These are phyloP conservation scores for Solanum pimpinellifolium DNA, from an alignment of 257 asterid genomes.

Conservation along the genomic window DNA sequence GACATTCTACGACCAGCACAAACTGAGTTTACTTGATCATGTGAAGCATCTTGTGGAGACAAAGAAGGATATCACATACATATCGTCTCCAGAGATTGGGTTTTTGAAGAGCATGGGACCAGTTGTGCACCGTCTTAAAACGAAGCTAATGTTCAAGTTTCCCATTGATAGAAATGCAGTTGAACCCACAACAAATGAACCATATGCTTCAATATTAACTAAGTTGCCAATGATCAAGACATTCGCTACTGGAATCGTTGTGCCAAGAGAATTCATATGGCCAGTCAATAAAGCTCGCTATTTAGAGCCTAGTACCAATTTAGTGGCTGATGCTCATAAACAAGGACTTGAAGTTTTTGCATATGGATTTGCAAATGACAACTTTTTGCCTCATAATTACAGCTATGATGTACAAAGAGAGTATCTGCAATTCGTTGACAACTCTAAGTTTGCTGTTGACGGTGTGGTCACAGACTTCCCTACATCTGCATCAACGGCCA, in stretches of 20 bases:
- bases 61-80: constrained; percentile 39
- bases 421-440: constrained; percentile 51
- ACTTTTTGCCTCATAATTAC: constrained; percentile 53
- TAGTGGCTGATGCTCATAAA: constrained; percentile 76
- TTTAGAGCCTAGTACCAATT: constrained; percentile 51
- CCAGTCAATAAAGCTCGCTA: constrained; percentile 30
- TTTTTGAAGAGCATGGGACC: constrained; percentile 56
- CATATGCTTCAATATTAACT: constrained; percentile 38
- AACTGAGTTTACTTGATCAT: constrained; percentile 27
- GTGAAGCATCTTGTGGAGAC: constrained; percentile 11
- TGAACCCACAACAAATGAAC: constrained; percentile 56
- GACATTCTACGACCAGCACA: constrained; percentile 57
- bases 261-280: constrained; percentile 81
- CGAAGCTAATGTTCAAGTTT: constrained; percentile 50
- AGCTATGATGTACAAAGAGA: constrained; percentile 80
- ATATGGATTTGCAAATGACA: constrained; percentile 73
- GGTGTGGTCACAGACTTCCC: constrained; percentile 78
- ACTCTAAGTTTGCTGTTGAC: constrained; percentile 68
- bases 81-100: constrained; percentile 89
- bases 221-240: constrained; percentile 49
- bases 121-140: constrained; percentile 20
- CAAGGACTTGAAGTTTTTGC: constrained; percentile 61
- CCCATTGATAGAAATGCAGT: constrained; percentile 11
- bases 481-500: constrained; percentile 72
- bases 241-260: constrained; percentile 66